These are phyloP conservation scores for Podospora bellae-mahoneyi DNA, from an alignment of 495 filamentous ascomycete species.

Conservation along the genomic window DNA sequence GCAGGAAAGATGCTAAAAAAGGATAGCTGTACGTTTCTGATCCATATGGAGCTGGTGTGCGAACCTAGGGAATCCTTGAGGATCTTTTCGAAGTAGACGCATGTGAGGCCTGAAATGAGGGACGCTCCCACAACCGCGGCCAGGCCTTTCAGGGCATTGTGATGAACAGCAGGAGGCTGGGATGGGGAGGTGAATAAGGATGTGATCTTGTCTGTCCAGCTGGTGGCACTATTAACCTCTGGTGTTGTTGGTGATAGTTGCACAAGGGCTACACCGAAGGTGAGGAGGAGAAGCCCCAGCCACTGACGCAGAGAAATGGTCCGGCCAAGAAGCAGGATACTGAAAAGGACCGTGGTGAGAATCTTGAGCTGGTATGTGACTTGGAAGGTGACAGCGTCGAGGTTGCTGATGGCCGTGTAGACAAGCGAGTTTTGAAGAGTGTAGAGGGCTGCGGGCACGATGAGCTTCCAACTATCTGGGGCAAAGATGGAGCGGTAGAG, in stretches of 20 bases:
- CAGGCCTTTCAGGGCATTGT: slow-evolving; percentile 54
- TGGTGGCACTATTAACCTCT: slow-evolving; percentile 35
- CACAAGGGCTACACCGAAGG: slow-evolving; percentile 61
- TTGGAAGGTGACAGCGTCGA: slow-evolving; percentile 67
- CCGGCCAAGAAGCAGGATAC: slow-evolving; percentile 55
- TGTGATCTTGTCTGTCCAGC: slow-evolving; percentile 48
- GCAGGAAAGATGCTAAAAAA: slow-evolving; percentile 71
- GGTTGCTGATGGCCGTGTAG: slow-evolving; percentile 67
- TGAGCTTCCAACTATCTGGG: slow-evolving; percentile 71
- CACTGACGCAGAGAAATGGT: slow-evolving; percentile 58
- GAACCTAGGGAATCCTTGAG: slow-evolving; percentile 59
- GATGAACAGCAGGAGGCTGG: neutral
- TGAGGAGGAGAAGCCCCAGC: slow-evolving; percentile 58
- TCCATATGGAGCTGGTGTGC: slow-evolving; percentile 59
- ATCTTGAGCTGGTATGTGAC: slow-evolving; percentile 73
- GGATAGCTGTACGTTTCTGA: slow-evolving; percentile 70
- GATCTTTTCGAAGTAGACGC: slow-evolving; percentile 71
- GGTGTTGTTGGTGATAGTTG: slow-evolving; percentile 46
- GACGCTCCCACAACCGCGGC: slow-evolving; percentile 60
- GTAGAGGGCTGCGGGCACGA: slow-evolving; percentile 65
- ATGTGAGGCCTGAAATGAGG: slow-evolving; percentile 59
- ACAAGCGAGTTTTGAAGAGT: slow-evolving; percentile 68
- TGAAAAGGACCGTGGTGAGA: slow-evolving; percentile 64
- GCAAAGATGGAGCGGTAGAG: slow-evolving; percentile 59
- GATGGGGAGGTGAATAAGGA: slow-evolving; percentile 24